Conservation (phyloP, 192 early-diverging fungal species). For the Blastocladiella britannica region DNA sequence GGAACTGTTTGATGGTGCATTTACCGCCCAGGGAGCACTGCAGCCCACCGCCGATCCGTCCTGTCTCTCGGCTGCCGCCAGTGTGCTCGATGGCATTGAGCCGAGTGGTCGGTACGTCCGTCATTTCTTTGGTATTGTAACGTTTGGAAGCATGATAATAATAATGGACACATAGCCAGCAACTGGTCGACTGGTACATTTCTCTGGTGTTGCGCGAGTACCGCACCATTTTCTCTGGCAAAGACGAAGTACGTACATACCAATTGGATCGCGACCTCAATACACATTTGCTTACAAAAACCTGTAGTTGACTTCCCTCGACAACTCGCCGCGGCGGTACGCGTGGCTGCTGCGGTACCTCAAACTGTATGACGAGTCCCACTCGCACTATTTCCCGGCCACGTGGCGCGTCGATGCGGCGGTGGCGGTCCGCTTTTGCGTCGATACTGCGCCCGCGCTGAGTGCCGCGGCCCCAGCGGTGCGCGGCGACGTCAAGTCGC, state of each 20-base stretch:
- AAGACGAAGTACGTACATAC: background rate
- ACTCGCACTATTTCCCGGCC: conserved; percentile 56
- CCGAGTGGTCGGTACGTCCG: conserved; percentile 18
- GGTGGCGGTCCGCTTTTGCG: conserved; percentile 56
- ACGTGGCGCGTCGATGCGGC: conserved; percentile 53
- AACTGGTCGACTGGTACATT: conserved; percentile 29
- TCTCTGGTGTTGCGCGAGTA: conserved; percentile 32
- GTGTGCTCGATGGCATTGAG: conserved; percentile 21
- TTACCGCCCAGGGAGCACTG: conserved; percentile 6
- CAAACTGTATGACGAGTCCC: conserved; percentile 74
- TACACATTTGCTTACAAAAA: too few relatives aligned
- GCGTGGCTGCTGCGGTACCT: conserved; percentile 81
- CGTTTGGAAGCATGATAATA: too few relatives aligned
- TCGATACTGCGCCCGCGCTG: conserved; percentile 36
- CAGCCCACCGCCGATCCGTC: background rate
- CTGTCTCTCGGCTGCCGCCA: background rate
- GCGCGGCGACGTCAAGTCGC: background rate
- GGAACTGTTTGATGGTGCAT: conserved; percentile 48
- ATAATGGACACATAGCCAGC: conserved; percentile 10
- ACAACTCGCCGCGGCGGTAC: conserved; percentile 67
- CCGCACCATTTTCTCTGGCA: conserved; percentile 17
- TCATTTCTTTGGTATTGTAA: background rate
- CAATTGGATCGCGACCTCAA: too few relatives aligned
- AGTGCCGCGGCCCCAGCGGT: too few relatives aligned
- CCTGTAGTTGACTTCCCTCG: too few relatives aligned